A percentile compares a stretch with the other conserved stretches of the same genome.
Conservation (phyloP, 2,329 filamentous ascomycete species). For the Tympanopsis confertula region DNA sequence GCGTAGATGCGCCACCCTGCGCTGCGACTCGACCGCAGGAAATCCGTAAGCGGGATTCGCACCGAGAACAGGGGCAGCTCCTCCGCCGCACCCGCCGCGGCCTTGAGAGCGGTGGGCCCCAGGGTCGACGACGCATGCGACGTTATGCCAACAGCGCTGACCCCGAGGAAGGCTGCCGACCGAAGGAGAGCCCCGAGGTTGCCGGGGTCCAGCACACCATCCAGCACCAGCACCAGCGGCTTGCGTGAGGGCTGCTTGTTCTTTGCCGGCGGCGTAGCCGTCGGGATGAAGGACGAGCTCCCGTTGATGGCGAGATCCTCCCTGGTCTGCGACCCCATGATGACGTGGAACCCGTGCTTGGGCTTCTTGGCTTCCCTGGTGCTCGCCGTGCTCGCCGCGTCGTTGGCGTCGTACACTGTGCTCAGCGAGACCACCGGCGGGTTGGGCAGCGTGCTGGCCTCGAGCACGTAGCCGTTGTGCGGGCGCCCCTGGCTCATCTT, state of each 20-base stretch:
- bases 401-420: conserved; percentile 27
- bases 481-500: conserved; percentile 73
- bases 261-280: conserved; percentile 21
- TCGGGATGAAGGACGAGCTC: conserved; percentile 34
- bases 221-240: conserved; percentile 63
- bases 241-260: conserved; percentile 30
- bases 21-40: conserved; percentile 55
- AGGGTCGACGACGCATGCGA: conserved; percentile 63
- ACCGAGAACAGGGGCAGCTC: conserved; percentile 64
- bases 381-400: conserved; percentile 8
- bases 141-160: conserved; percentile 71
- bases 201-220: conserved; percentile 72
- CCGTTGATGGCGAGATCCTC: conserved; percentile 72
- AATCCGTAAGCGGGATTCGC: conserved; percentile 47
- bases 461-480: conserved; percentile 82
- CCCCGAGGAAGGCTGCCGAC: conserved; percentile 80
- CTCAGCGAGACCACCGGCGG: conserved; percentile 52
- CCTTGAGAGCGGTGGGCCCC: conserved; percentile 70
- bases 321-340: conserved; percentile 53
- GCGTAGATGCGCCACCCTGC: conserved; percentile 79
- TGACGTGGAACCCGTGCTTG: conserved; percentile 42
- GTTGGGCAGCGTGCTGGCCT: conserved; percentile 72
- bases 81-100: conserved; percentile 79
- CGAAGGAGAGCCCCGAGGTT: conserved; percentile 86
- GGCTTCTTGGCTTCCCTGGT: conserved; percentile 4